Evolutionary conservation across 2,329 filamentous ascomycete genomes (phyloP).

Genomic region (Berkeleyomyces rouxiae): DNA sequence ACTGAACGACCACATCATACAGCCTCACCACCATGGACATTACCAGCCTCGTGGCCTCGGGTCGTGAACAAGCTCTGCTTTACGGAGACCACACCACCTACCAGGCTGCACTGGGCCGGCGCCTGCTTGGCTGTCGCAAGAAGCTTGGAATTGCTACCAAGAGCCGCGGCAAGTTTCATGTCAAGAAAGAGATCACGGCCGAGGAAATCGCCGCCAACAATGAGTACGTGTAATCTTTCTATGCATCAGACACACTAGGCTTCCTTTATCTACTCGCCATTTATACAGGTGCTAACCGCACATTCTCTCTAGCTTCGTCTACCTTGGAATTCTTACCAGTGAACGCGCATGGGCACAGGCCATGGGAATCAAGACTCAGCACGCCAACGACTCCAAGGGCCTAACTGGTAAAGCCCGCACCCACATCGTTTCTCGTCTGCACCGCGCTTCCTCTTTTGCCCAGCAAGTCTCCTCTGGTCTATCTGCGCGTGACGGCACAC

Average conservation of each 20-base stretch:
- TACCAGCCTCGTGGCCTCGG: conserved; percentile 64
- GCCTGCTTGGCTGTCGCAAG: conserved; percentile 67
- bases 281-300: neutral
- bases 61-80: conserved; percentile 67
- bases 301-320: conserved; percentile 42
- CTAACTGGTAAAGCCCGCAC: conserved; percentile 65
- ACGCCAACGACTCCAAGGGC: conserved; percentile 62
- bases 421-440: conserved; percentile 75
- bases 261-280: neutral
- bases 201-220: conserved; percentile 58
- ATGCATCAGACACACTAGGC: neutral
- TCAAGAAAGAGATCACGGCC: conserved; percentile 52
- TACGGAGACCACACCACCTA: conserved; percentile 83
- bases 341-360: conserved; percentile 92
- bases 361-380: conserved; percentile 79
- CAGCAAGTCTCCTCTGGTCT: conserved; percentile 51
- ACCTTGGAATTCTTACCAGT: conserved; percentile 67
- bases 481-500: conserved; percentile 40
- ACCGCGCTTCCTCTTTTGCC: conserved; percentile 60
- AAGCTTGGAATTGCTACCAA: conserved; percentile 70
- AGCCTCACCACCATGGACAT: conserved; percentile 53
- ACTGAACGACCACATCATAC: neutral
- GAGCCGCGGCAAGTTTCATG: conserved; percentile 71
- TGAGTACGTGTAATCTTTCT: conserved; percentile 39
- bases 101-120: conserved; percentile 60